A percentile compares a stretch with the other conserved stretches of the same genome.
These are phyloP conservation scores for Arthroderma sp. DNA, from an alignment of 2,329 filamentous ascomycete genomes.

Conservation along the genomic window DNA sequence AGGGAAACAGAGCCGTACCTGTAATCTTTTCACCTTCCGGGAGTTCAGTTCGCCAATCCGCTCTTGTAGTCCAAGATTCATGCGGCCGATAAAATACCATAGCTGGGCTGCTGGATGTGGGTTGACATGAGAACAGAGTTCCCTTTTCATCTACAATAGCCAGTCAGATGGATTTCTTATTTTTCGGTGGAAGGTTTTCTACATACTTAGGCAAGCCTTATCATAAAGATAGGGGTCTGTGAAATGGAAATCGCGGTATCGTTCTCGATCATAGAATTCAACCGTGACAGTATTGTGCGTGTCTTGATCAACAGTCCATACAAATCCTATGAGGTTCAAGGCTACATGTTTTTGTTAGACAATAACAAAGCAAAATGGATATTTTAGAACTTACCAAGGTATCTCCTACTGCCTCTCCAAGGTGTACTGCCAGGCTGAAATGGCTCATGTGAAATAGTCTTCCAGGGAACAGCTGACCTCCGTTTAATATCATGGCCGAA, in stretches of 20 bases:
- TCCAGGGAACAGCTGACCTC: conserved; percentile 36
- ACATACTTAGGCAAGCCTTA: conserved; percentile 72
- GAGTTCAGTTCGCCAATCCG: conserved; percentile 82
- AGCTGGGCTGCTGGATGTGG: conserved; percentile 55
- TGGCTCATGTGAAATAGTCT: conserved; percentile 62
- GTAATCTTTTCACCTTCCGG: conserved; percentile 75
- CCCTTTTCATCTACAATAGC: conserved; percentile 54
- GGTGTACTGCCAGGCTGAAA: conserved; percentile 94
- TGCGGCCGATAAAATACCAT: conserved; percentile 94
- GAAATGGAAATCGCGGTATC: conserved; percentile 90
- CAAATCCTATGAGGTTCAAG: conserved; percentile 82
- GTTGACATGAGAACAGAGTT: conserved; percentile 70
- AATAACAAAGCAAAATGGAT: not conserved
- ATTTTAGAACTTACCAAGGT: conserved; percentile 50
- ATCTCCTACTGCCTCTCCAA: conserved; percentile 87
- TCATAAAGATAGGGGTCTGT: conserved; percentile 94
- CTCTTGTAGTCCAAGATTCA: conserved; percentile 85
- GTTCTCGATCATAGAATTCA: conserved; percentile 92
- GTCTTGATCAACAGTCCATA: conserved; percentile 96
- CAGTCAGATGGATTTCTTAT: not conserved
- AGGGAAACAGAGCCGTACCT: conserved; percentile 19
- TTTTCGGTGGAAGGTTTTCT: conserved; percentile 2
- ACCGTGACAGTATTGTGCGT: conserved; percentile 88
- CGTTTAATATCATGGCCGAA: conserved; percentile 42
- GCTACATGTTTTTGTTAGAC: conserved; percentile 26